Conservation (phyloP, 202 grass and related monocot species). For the Cymbopogon flexuosus region DNA sequence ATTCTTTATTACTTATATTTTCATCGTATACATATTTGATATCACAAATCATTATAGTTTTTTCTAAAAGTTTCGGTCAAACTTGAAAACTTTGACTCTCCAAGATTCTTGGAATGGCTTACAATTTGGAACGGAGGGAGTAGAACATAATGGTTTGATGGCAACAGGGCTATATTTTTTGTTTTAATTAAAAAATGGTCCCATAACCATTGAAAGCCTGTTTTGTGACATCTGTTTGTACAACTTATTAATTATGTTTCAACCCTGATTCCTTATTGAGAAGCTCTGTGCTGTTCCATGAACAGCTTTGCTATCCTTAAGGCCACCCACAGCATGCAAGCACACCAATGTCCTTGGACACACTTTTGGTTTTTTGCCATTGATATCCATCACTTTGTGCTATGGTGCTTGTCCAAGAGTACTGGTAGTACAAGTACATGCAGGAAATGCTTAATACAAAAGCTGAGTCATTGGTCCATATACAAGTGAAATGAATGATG, state of each 20-base stretch:
- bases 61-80: no score
- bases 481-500: no score
- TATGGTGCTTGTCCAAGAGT: no score
- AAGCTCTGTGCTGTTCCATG: background rate
- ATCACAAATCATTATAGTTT: no score
- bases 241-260: background rate
- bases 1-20: no score
- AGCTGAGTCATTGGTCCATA: no score
- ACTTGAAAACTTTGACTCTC: no score
- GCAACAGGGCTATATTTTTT: background rate
- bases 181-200: background rate
- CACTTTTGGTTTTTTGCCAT: background rate
- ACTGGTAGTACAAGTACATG: no score
- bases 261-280: background rate
- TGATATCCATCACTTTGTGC: background rate
- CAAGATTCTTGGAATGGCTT: no score
- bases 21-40: no score
- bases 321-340: background rate
- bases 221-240: background rate
- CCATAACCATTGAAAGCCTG: background rate
- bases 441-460: no score
- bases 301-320: conserved; percentile 11
- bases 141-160: background rate
- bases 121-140: no score
- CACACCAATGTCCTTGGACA: background rate